phyloP scores from a whole-genome alignment of 164 flowering plant genomes.

The Nelumbo lutea region DNA sequence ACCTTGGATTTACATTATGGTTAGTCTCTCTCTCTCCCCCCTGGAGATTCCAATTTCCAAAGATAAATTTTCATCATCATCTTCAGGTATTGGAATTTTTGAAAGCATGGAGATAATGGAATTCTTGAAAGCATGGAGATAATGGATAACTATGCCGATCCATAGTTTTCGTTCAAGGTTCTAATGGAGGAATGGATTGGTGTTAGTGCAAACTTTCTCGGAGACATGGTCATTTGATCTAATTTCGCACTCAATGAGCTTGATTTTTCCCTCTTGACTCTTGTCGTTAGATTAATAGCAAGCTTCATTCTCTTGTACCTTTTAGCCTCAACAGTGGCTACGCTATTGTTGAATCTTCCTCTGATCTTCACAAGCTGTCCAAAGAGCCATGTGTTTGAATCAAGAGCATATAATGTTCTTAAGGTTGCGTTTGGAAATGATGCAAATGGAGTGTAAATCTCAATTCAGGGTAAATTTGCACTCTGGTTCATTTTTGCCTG shows the following conservation, averaged over 20 bases:
- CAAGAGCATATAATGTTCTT: slow-evolving; percentile 47
- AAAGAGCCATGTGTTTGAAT: slow-evolving; percentile 82
- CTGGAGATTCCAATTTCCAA: slow-evolving; percentile 2
- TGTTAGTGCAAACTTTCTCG: slow-evolving; percentile 60
- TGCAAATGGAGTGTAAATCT: too few species aligned
- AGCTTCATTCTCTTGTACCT: slow-evolving; percentile 86
- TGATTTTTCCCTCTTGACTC: slow-evolving; percentile 89
- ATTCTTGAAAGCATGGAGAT: slow-evolving; percentile 73
- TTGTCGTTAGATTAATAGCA: slow-evolving; percentile 82
- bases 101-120: slow-evolving; percentile 21
- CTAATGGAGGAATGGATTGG: slow-evolving; percentile 93
- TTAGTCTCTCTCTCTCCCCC: too few species aligned
- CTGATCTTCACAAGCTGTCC: slow-evolving; percentile 72
- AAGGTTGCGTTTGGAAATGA: too few species aligned
- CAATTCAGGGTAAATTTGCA: too few species aligned
- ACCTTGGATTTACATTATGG: too few species aligned
- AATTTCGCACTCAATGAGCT: slow-evolving; percentile 92
- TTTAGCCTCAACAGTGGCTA: slow-evolving; percentile 55
- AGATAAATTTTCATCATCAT: slow-evolving; percentile 12
- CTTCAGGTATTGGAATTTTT: slow-evolving; percentile 34
- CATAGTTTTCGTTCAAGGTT: slow-evolving; percentile 94
- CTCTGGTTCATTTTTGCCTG: too few species aligned
- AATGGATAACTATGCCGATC: slow-evolving; percentile 79
- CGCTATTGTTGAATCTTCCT: slow-evolving; percentile 36
- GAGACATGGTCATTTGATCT: slow-evolving; percentile 93